Evolutionary conservation across 495 filamentous ascomycete species (phyloP), one percentile per base, ranked within the genome.

Genomic region (Lasiosphaeria miniovina): DNA sequence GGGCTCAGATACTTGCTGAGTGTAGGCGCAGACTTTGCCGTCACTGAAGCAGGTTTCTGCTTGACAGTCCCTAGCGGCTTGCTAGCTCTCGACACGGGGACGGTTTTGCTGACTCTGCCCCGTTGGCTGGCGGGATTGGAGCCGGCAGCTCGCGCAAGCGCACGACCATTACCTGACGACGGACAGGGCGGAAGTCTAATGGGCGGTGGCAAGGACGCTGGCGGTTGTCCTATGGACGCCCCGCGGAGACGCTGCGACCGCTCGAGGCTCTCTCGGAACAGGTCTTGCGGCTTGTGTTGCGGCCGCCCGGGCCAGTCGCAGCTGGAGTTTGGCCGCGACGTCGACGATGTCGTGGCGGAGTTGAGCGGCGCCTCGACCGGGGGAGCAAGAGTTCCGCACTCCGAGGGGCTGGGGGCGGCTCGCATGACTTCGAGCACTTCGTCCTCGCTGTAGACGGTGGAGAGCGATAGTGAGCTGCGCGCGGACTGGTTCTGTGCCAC

Each of bases 371-470:
- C 31, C 12, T 10, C 32, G 7, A 5, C 11, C 11, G 32, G 12
- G 4, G 32, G 14, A 34, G 51, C 1, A 7, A 9, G 12, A 4
- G 33, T 15, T 15, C 33, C 40, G 7, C 43, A n/a, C 15, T 14
- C 12, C 2, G 7, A 32, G 15, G 46, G 9, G 14, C 15, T 49
- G 32, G 50, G 4, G 52, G 62, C 24, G 56, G 45, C 17, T 55
- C 24, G 45, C 46, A 31, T 59, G 8, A 60, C 65, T 10, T 68
- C 68, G 1, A 61, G 58, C 61, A 59, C 58, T 57, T 79, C 77
- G 55, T 78, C 75, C 65, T 74, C 74, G 57, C 75, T 79, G 55
- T 76, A 73, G 1, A 79, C 56, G 3, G 75, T 79, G 10, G 77
- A 79, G 9, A 79, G 64, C 5, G 75, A 78, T 31, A 71, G 36